A percentile compares a stretch with the other conserved stretches of the same genome.
phyloP scores from a whole-genome alignment of 169 alveolate species.

The Plasmodium gonderi region DNA sequence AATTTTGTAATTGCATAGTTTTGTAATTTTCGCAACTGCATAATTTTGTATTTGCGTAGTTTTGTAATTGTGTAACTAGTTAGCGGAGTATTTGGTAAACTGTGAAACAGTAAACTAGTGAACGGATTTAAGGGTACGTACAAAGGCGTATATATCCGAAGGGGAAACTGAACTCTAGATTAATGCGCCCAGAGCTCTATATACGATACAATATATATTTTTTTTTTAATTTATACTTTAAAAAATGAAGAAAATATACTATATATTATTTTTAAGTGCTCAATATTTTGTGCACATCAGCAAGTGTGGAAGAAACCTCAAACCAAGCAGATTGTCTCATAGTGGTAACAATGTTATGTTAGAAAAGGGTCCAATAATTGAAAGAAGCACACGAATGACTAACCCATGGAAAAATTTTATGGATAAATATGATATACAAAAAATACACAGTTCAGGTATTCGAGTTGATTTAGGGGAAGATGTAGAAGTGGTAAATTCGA shows the following conservation, averaged over 20 bases:
- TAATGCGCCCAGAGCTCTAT: too few species aligned
- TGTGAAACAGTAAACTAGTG: too few species aligned
- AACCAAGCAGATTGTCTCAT: neutral
- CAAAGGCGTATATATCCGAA: too few species aligned
- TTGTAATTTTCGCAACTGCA: neutral
- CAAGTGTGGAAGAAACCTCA: neutral
- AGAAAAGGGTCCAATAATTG: neutral
- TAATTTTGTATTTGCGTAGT: neutral
- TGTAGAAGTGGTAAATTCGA: slow-evolving; percentile 66
- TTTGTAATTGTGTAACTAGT: neutral
- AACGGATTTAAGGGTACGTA: too few species aligned
- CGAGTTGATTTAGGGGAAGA: slow-evolving; percentile 83
- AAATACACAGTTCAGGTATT: slow-evolving; percentile 82
- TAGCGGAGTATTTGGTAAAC: neutral
- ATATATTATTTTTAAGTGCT: slow-evolving; percentile 25
- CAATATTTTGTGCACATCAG: slow-evolving; percentile 8
- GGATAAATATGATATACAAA: slow-evolving; percentile 81
- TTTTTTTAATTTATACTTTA: slow-evolving; percentile 9
- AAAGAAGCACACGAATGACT: slow-evolving; percentile 35
- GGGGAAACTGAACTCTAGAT: neutral
- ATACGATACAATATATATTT: too few species aligned
- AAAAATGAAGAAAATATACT: slow-evolving; percentile 57
- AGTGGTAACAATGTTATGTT: neutral
- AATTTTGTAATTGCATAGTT: neutral
- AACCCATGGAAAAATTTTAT: slow-evolving; percentile 80